Evolutionary conservation across 495 filamentous ascomycete species (phyloP).

Genomic region (Aspergillus ostianus): DNA sequence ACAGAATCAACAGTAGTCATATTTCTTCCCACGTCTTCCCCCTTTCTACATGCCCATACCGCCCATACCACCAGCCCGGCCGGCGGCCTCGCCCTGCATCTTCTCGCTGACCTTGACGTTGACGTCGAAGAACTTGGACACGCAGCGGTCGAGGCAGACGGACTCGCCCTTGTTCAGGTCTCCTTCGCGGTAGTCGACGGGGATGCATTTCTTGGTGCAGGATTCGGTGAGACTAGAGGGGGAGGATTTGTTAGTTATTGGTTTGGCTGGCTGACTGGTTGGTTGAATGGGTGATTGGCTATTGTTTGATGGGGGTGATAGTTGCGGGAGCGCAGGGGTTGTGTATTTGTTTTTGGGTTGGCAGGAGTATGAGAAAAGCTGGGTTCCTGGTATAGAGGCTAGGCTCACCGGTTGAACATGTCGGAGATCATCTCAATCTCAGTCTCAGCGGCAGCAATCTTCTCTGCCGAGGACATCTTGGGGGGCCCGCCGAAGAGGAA

Average conservation of each 20-base stretch:
- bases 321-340: background rate
- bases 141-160: conserved; percentile 95
- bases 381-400: background rate
- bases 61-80: conserved; percentile 44
- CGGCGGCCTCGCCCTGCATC: conserved; percentile 65
- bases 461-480: conserved; percentile 89
- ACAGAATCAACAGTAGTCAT: background rate
- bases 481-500: conserved; percentile 86
- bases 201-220: conserved; percentile 91
- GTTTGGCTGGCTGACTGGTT: background rate
- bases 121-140: conserved; percentile 97
- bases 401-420: conserved; percentile 86
- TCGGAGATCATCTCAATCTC: conserved; percentile 91
- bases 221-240: conserved; percentile 70
- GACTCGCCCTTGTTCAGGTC: conserved; percentile 98
- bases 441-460: conserved; percentile 90
- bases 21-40: conserved; percentile 10
- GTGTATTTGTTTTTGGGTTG: background rate
- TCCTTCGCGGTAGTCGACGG: conserved; percentile 83
- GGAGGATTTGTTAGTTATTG: conserved; percentile 3
- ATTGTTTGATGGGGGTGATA: background rate
- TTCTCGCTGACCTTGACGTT: conserved; percentile 89
- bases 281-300: too few species aligned
- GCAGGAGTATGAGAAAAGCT: background rate
- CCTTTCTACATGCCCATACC: conserved; percentile 50